A percentile compares a stretch with the other conserved stretches of the same genome.
These are phyloP conservation scores for Phytophthora niederhauseri DNA, from an alignment of 352 stramenopile genomes.

Conservation along the genomic window DNA sequence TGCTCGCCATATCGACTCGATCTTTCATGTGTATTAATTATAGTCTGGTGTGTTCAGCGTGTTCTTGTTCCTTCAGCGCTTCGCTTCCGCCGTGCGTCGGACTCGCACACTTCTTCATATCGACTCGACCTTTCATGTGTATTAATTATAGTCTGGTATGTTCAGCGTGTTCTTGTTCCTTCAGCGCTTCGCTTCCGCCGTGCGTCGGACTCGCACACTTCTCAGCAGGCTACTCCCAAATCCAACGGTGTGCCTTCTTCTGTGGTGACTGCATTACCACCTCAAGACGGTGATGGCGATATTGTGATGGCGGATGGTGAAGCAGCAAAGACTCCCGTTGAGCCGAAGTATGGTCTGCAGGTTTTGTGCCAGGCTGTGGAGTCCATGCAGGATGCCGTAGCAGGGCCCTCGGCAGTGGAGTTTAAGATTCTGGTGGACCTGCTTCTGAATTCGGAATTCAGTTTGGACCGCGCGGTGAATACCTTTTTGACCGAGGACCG, in stretches of 20 bases:
- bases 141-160: constrained; percentile 16
- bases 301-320: constrained; percentile 57
- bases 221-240: constrained; percentile 14
- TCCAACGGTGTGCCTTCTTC: constrained; percentile 19
- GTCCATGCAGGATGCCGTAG: constrained; percentile 83
- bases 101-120: constrained; percentile 38
- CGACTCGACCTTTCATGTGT: neutral
- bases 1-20: neutral
- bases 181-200: constrained; percentile 77
- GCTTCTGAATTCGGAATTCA: constrained; percentile 80
- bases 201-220: constrained; percentile 51
- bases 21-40: constrained; percentile 7
- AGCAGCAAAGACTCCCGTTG: constrained; percentile 34
- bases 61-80: constrained; percentile 72
- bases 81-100: constrained; percentile 71
- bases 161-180: constrained; percentile 65
- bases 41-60: constrained; percentile 35
- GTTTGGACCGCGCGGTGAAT: constrained; percentile 81
- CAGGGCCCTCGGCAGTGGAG: constrained; percentile 54
- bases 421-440: constrained; percentile 80
- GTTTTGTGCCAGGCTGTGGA: constrained; percentile 75
- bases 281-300: constrained; percentile 62
- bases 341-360: constrained; percentile 83
- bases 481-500: constrained; percentile 82
- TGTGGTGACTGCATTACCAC: constrained; percentile 2